Evolutionary conservation across 2,329 filamentous ascomycete species (phyloP), one percentile per base, ranked within the genome.

Genomic region (Monosporascus sp.): DNA sequence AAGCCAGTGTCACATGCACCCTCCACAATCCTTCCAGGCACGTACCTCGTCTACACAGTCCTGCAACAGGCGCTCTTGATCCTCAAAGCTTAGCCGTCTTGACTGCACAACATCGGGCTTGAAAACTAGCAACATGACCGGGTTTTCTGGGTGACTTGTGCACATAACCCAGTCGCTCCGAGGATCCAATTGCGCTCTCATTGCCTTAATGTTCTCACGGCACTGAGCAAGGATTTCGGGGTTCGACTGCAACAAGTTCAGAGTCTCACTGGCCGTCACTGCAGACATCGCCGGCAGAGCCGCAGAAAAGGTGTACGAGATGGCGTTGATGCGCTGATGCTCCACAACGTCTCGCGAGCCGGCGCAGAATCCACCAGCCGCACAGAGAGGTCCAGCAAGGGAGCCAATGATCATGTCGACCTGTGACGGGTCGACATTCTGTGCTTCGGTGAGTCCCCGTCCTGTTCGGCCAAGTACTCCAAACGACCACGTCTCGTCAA

Each of bases 361-460:
- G 17, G 93, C 92, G 69, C 94, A 99, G 77, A 99, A 99, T 17
- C 94, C 94, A 62, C 95, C 94, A 52, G 92, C 93, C 9, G 90
- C 91, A 66, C 93, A 94, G 38, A 99, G 79, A 17, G 92, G 88
- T 2, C 94, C 93, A 14, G 93, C 86, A 46, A 99, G 83, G 37
- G 90, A 96, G 44, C 95, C 94, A 50, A 97, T 83, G 61, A 99
- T 93, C 91, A 99, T 97, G 74, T 99, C 94, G 49, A 99, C 86
- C 67, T 96, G 89, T 9, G 87, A 84, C 0, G 93, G 86, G 68
- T 97, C 94, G 18, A 99, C 93, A 63, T 97, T 96, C 67, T 97
- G 94, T 6, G 93, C 90, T 75, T 99, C 95, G 0, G 94, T 97
- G 39, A 97, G 79, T 54, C 94, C 94, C 50, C 91, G 87, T 20